Conservation (phyloP, 1,139 yeast genomes). For the Lodderomyces elongisporus region DNA sequence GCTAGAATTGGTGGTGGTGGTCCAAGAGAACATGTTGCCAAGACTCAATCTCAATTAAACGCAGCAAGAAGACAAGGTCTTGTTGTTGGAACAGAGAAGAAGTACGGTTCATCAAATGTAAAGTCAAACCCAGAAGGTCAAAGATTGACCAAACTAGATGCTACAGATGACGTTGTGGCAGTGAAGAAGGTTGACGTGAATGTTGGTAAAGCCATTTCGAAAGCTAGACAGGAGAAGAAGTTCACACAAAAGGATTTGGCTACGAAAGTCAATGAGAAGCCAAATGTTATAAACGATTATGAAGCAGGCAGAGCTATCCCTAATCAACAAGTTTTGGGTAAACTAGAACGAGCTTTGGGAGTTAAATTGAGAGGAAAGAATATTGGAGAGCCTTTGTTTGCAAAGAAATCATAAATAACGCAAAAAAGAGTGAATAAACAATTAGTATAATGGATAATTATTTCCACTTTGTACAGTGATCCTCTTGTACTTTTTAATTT, state of each 20-base stretch:
- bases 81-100: constrained; percentile 89
- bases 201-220: constrained; percentile 85
- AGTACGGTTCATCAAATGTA: constrained; percentile 67
- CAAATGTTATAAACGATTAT: constrained; percentile 90
- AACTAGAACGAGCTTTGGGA: constrained; percentile 91
- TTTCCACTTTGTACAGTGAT: too few species aligned
- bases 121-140: constrained; percentile 86
- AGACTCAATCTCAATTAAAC: constrained; percentile 70
- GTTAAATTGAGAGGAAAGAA: constrained; percentile 94
- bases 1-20: constrained; percentile 88
- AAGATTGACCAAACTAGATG: constrained; percentile 86
- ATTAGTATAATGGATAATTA: too few species aligned
- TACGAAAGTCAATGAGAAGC: constrained; percentile 91
- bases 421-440: too few species aligned
- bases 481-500: too few species aligned
- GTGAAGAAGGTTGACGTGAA: constrained; percentile 79
- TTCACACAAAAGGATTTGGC: constrained; percentile 95
- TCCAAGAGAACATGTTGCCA: constrained; percentile 82
- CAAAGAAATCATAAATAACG: constrained; percentile 50
- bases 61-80: constrained; percentile 92
- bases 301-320: constrained; percentile 97
- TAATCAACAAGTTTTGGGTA: constrained; percentile 88
- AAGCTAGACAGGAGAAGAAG: constrained; percentile 85
- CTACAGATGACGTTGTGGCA: constrained; percentile 89
- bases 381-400: constrained; percentile 86